Conservation (phyloP, 371 early-diverging fungal species). For the Rhizomucor miehei region DNA sequence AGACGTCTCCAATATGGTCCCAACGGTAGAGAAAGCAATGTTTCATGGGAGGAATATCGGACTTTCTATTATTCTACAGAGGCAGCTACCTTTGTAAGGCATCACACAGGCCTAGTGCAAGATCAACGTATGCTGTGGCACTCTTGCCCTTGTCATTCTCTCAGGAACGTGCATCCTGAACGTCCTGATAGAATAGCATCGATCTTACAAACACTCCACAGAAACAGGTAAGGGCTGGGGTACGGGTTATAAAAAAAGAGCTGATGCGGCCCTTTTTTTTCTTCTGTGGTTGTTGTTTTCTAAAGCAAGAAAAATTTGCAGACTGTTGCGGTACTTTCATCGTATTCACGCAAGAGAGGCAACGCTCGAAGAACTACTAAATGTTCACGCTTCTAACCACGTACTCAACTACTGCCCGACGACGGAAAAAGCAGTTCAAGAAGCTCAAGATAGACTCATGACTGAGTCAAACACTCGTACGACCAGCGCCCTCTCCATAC, state of each 20-base stretch:
- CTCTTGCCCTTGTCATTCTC: slow-evolving; percentile 58
- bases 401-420: slow-evolving; percentile 51
- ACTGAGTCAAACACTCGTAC: slow-evolving; percentile 11
- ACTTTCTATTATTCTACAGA: slow-evolving; percentile 51
- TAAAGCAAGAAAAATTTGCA: slow-evolving; percentile 4
- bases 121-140: slow-evolving; percentile 59
- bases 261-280: slow-evolving; percentile 1
- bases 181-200: slow-evolving; percentile 55
- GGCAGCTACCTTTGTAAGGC: slow-evolving; percentile 37
- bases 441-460: slow-evolving; percentile 12
- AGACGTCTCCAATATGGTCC: slow-evolving; percentile 43
- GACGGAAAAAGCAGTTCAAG: slow-evolving; percentile 8
- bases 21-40: slow-evolving; percentile 44
- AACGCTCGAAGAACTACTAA: slow-evolving; percentile 46
- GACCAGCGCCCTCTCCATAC: slow-evolving; percentile 31
- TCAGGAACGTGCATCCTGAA: slow-evolving; percentile 61
- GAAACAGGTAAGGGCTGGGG: slow-evolving; percentile 27
- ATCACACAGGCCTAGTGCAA: slow-evolving; percentile 59
- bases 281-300: not conserved
- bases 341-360: slow-evolving; percentile 54
- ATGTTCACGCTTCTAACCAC: slow-evolving; percentile 52
- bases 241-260: too few species aligned
- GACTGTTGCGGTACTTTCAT: slow-evolving; percentile 49
- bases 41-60: slow-evolving; percentile 55
- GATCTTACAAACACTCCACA: slow-evolving; percentile 35